Evolutionary conservation across 1,139 yeast genomes (phyloP), one percentile per base, ranked within the genome.

Genomic region (Hyphopichia buzzinii): DNA sequence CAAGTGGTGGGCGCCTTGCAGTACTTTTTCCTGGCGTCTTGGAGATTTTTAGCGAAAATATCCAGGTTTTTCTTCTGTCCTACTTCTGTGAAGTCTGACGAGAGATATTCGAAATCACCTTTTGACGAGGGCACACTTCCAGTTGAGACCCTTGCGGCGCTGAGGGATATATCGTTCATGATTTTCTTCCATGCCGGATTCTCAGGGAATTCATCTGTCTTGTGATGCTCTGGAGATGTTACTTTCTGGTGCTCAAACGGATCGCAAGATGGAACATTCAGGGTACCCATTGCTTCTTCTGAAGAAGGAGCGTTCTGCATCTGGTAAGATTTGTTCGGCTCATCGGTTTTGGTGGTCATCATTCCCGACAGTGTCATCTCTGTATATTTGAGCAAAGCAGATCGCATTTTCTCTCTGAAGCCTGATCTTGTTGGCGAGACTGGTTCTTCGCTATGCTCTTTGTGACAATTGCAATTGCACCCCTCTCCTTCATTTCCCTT

Each of bases 131-230:
- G 56, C 4, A 52, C 34, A 4, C 57, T 54, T 0, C 80, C 80
- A 8, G 73, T 71, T 1, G 80, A 74, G 5, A 71, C 52, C 35
- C 74, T 47, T 3, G 81, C 81, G 0, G 81, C 81, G 21, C 70
- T 65, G 37, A 74, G 55, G 1, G 81, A 73, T 2, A 69, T 61
- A 28, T 70, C 77, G 48, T 72, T 74, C 42, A 69, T 52, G 0
- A 73, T 67, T 2, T 62, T 55, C 38, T 60, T 65, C 75, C 77
- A 72, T 2, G 53, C 52, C 22, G 24, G 27, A 16, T 25, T 21
- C 4, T 10, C 23, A 19, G 23, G 23, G 10, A 7, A 7, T 19
- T n/a, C 13, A 11, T 45, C 44, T 25, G 39, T 19, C 10, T 19
- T 19, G 6, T 10, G 6, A 19, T 6, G 23, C 23, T 19, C 23